These are phyloP conservation scores for Didymella keratinophila DNA, from an alignment of 2,329 filamentous ascomycete genomes.

Conservation along the genomic window DNA sequence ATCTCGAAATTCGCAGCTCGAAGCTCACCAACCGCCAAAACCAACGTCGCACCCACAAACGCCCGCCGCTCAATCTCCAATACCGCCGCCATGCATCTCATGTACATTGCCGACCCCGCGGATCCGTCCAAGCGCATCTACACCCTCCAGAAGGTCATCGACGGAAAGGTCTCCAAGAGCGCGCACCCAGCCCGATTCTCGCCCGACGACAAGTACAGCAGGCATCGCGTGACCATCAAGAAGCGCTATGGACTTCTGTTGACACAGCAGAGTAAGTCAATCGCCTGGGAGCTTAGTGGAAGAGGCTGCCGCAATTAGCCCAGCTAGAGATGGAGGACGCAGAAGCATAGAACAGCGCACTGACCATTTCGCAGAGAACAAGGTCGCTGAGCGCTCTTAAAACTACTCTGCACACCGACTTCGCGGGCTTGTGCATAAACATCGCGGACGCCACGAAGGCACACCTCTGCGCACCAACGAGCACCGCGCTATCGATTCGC, in stretches of 20 bases:
- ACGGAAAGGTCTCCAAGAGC: conserved; percentile 89
- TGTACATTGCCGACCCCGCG: conserved; percentile 83
- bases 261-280: conserved; percentile 73
- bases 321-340: neutral
- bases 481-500: neutral
- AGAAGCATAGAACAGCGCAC: neutral
- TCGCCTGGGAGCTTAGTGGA: neutral
- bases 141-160: conserved; percentile 88
- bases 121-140: conserved; percentile 81
- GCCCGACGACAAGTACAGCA: conserved; percentile 97
- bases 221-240: conserved; percentile 93
- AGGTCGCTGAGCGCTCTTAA: conserved; percentile 33
- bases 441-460: neutral
- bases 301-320: neutral
- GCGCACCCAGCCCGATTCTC: conserved; percentile 97
- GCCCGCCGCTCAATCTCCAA: neutral
- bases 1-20: conserved; percentile 23
- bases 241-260: conserved; percentile 88
- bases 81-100: conserved; percentile 67
- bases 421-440: neutral
- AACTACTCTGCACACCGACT: neutral
- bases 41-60: neutral
- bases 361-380: conserved; percentile 33
- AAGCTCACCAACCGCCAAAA: conserved; percentile 1
- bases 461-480: neutral